phyloP scores from a whole-genome alignment of 1,284 basidiomycete genomes.

The Melanopsichium pennsylvanicum region DNA sequence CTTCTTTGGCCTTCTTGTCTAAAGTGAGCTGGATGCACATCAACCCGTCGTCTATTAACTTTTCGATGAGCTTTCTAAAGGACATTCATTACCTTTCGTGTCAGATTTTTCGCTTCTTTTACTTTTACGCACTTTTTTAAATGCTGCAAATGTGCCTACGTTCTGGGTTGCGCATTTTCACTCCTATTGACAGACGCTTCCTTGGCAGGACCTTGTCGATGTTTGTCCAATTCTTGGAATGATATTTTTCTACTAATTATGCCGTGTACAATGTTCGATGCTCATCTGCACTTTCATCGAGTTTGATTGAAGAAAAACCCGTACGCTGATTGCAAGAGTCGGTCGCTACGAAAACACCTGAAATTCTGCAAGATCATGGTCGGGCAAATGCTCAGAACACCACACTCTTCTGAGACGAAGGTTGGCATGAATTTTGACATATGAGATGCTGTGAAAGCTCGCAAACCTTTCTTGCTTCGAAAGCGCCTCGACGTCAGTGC shows the following conservation, averaged over 20 bases:
- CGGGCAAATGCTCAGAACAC: slow-evolving; percentile 21
- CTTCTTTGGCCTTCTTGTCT: slow-evolving; percentile 28
- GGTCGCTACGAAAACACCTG: slow-evolving; percentile 18
- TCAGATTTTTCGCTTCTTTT: not conserved
- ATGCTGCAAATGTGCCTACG: not conserved
- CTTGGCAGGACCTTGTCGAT: not conserved
- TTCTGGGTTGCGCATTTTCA: not conserved
- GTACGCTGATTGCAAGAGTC: no score
- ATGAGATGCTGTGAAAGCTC: slow-evolving; percentile 9
- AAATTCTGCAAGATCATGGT: slow-evolving; percentile 33
- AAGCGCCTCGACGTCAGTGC: not conserved
- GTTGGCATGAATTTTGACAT: slow-evolving; percentile 25
- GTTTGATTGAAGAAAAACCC: no score
- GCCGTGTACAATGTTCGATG: no score
- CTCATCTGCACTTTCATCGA: no score
- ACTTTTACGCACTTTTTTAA: not conserved
- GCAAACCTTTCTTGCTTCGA: slow-evolving; percentile 1
- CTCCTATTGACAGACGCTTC: not conserved
- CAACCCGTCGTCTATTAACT: no score
- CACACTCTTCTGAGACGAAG: slow-evolving; percentile 24
- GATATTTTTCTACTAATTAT: not conserved
- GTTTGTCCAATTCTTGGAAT: not conserved
- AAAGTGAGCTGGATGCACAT: slow-evolving; percentile 1
- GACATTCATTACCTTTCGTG: no score
- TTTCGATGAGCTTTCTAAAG: no score